Evolutionary conservation across 192 early-diverging fungal genomes (phyloP), one percentile per base, ranked within the genome.

Genomic region (Linnemannia schmuckeri): DNA sequence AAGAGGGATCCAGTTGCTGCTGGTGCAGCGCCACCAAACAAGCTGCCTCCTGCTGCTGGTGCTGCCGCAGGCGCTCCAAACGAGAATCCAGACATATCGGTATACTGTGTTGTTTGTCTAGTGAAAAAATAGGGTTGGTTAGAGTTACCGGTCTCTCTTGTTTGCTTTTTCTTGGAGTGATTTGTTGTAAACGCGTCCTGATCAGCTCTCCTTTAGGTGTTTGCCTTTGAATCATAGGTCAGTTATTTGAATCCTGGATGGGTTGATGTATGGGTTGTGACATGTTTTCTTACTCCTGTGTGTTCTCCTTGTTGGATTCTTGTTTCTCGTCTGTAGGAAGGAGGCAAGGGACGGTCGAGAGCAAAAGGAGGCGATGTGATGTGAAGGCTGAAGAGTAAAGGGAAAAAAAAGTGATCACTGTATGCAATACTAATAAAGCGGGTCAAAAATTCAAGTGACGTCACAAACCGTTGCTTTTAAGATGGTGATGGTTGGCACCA

Each of bases 31-130:
- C 61, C 61, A 66, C 61, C 61, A 66, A 66, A 66, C 13, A 66
- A 66, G 12, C 61, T 13, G 1, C 61, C 61, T 66, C 61, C 61
- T 70, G 74, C 81, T 52, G 77, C 83, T 15, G 78, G 74, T 27
- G 83, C 72, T 44, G 82, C 52, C 66, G 83, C 74, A 35, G 82
- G 82, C 12, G 78, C 79, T 33, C 84, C 84, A 24, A 87, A 87
- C 33, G 84, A 71, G 75, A 87, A 84, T 77, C 81, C 82, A 72
- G 82, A 88, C 87, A 82, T 83, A 12, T 68, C 13, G 30, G 13
- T 40, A 6, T 69, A 35, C 13, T 72, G 70, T 47, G 7, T 30
- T 9, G 13, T 49, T 17, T 13, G 44, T 6, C 0, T 30, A 46
- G 22, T 9, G 40, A 66, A 30, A 6, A 1, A 33, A 33, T 2